Evolutionary conservation across 495 filamentous ascomycete genomes (phyloP), one percentile per base, ranked within the genome.

Genomic region (Oidiodendron maius): DNA sequence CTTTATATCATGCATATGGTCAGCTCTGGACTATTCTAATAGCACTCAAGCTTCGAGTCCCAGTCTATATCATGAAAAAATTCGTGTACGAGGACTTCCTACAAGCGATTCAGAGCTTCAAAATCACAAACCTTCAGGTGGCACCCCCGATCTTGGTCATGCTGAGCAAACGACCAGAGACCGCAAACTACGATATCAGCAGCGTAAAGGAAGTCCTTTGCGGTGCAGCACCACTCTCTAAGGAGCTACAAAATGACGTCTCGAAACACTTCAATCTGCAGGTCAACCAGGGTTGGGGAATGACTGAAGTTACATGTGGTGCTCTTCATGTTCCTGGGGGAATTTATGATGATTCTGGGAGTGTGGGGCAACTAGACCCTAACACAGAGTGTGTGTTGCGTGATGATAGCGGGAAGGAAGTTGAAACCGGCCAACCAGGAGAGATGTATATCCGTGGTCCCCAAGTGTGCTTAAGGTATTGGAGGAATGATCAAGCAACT

Each of bases 401-500:
- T 4, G 38, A 50, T 17, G 61, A 68, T 4, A 65, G 71, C 42
- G 66, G 57, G 18, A 49, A 40, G 1, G 71, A 76, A 24, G 40
- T 68, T 23, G 65, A 59, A 1, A 54, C 51, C 1, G 67, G 66
- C 35, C 39, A 64, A 57, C 72, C 71, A 10, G 86, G 86, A 21
- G 86, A 89, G 64, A 58, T 89, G 11, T 84, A 76, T 73, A 61
- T 86, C 3, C 68, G 75, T 4, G 82, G 77, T 1, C 87, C 80
- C 3, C 84, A 78, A 21, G 60, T 91, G 40, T 81, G 84, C 68
- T 81, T 80, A 46, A 78, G 86, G 2, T 93, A 91, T 63, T 86
- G 83, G 76, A 69, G 70, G 10, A 89, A 88, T 52, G 71, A 72
- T 1, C 64, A 78, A 50, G 87, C 85, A 4, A 91, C 89, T 3